These are phyloP conservation scores for Rhizoclosmatium globosum DNA, from an alignment of 192 early-diverging fungal genomes.

Conservation along the genomic window DNA sequence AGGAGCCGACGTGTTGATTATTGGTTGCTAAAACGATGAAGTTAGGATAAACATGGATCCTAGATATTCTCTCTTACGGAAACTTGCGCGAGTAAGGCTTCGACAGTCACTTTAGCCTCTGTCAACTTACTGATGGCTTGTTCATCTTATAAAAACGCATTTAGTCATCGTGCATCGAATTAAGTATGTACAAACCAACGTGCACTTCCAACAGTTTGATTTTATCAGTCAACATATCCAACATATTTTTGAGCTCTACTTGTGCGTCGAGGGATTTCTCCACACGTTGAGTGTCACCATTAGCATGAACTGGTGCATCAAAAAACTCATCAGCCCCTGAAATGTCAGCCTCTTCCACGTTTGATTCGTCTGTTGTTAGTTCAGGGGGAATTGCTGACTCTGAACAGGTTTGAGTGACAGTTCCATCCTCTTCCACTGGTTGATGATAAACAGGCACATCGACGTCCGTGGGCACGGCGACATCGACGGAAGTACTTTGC, in stretches of 20 bases:
- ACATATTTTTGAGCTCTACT: background rate
- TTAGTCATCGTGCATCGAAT: background rate
- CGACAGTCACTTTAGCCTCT: conserved; percentile 1
- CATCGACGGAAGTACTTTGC: background rate
- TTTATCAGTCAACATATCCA: background rate
- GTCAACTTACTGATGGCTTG: background rate
- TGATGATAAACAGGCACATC: no score
- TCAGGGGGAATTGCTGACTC: background rate
- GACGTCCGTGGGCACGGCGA: no score
- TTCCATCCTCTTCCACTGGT: no score
- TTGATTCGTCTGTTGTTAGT: background rate
- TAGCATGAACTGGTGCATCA: background rate
- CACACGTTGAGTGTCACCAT: background rate
- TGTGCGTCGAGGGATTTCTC: background rate
- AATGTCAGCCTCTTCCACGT: background rate
- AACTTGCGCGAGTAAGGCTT: background rate
- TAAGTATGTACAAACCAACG: background rate
- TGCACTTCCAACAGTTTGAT: background rate
- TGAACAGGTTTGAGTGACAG: no score
- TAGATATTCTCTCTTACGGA: no score
- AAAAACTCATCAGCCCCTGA: conserved; percentile 12
- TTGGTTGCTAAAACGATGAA: no score
- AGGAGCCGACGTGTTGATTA: no score
- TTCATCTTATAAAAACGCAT: background rate
- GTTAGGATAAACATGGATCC: no score